phyloP scores from a whole-genome alignment of 345 rosid genomes.

The Arabidopsis suecica region DNA sequence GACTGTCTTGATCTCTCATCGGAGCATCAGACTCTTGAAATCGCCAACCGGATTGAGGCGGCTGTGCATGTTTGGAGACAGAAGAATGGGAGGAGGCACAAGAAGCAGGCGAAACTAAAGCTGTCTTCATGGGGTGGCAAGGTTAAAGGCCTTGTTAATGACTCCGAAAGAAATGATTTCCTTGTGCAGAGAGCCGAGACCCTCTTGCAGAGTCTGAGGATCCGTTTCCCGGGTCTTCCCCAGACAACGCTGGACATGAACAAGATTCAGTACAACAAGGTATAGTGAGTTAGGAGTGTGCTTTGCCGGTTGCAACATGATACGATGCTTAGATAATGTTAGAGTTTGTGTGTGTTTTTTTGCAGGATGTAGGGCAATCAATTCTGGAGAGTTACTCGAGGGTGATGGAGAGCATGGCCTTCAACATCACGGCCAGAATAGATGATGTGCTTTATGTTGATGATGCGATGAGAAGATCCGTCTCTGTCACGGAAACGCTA shows the following conservation, averaged over 20 bases:
- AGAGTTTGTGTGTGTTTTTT: neutral
- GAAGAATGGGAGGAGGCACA: constrained; percentile 58
- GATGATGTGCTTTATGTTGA: constrained; percentile 94
- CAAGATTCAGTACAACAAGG: constrained; percentile 96
- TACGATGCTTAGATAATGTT: neutral
- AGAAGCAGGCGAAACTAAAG: constrained; percentile 51
- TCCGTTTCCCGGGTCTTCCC: constrained; percentile 89
- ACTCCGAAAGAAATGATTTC: constrained; percentile 57
- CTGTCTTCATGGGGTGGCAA: constrained; percentile 86
- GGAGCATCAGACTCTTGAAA: constrained; percentile 83
- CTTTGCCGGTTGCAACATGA: neutral
- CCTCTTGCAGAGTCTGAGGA: constrained; percentile 73
- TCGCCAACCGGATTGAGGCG: constrained; percentile 85
- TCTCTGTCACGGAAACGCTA: constrained; percentile 63
- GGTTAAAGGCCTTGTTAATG: constrained; percentile 83
- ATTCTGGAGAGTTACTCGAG: constrained; percentile 98
- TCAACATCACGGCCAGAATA: constrained; percentile 96
- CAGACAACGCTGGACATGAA: constrained; percentile 94
- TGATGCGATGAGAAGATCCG: constrained; percentile 65
- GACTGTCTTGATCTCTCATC: constrained; percentile 89
- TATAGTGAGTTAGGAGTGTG: constrained; percentile 9
- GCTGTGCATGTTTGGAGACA: constrained; percentile 83
- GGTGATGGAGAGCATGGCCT: constrained; percentile 98
- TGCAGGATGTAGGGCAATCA: constrained; percentile 97
- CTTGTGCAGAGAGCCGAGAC: constrained; percentile 82